These are phyloP conservation scores for Beauveria varroae DNA, from an alignment of 2,329 filamentous ascomycete genomes.

Conservation along the genomic window DNA sequence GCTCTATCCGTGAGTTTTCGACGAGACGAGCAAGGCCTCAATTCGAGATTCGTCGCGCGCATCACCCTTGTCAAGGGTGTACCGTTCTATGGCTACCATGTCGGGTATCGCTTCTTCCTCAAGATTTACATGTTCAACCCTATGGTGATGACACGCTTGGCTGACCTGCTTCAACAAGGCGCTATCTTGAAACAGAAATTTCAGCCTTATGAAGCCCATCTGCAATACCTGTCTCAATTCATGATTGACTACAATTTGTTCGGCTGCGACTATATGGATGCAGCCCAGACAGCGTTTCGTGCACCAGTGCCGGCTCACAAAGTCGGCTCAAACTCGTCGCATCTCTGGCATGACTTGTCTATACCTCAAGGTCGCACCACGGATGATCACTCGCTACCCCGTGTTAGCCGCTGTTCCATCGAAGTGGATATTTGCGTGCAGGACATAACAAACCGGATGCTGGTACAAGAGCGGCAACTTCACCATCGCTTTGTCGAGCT, in stretches of 20 bases:
- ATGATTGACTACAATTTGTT: constrained; percentile 98
- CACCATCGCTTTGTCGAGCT: constrained; percentile 85
- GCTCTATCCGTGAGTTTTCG: constrained; percentile 81
- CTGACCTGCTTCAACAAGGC: constrained; percentile 81
- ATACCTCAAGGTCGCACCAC: constrained; percentile 43
- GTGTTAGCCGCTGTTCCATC: constrained; percentile 79
- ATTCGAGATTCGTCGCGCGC: constrained; percentile 70
- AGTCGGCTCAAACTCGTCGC: constrained; percentile 49
- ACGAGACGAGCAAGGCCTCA: constrained; percentile 61
- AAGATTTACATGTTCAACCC: constrained; percentile 95
- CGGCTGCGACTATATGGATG: constrained; percentile 81
- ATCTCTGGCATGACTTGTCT: constrained; percentile 74
- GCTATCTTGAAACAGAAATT: constrained; percentile 76
- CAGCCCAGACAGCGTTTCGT: constrained; percentile 63
- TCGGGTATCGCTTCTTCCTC: constrained; percentile 83
- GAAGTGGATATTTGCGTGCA: constrained; percentile 87
- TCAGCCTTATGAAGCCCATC: constrained; percentile 88
- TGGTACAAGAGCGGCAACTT: constrained; percentile 67
- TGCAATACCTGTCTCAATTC: constrained; percentile 90
- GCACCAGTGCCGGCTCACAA: constrained; percentile 64
- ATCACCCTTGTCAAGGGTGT: constrained; percentile 88
- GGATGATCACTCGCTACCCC: constrained; percentile 58
- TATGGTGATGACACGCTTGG: constrained; percentile 73
- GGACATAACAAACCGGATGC: constrained; percentile 74
- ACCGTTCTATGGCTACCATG: constrained; percentile 92